Base-by-base conservation (phyloP, 805 yeast species). In the Sugiyamaella marilandica region DNA sequence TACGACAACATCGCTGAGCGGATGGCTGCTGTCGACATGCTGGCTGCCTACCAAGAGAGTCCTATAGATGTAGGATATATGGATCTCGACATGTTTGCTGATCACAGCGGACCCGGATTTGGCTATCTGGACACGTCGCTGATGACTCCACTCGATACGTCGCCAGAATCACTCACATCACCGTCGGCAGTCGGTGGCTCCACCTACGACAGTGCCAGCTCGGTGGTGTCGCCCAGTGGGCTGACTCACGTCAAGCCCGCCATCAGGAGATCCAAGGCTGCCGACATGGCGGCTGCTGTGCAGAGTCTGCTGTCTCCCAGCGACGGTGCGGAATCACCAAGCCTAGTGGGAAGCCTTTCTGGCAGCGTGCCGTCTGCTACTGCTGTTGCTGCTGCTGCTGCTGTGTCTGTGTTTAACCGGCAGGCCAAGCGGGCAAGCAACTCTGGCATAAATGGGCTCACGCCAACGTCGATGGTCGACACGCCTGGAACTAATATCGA, bases 1-100 rank as follows among this genome's bases (percentile, higher is more conserved):
- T 35, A 50, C 24, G 56, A 59, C 45, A 60, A 60, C 45, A 46
- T 59, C 31, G 14, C 48, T 18, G 47, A 53, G 50, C 54, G 63
- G 35, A 52, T 54, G 55, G 47, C 36, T 24, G 36, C 49, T 29
- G 31, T 39, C 31, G 50, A 51, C 46, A 21, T 46, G 11, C 18
- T 37, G 11, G 33, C 14, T 21, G 21, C 21, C 5, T 46, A 41
- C 36, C 37, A 48, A 18, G 51, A 33, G 33, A 43, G 56, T 39
- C 53, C 44, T 43, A 41, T 47, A 10, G 45, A 41, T 43, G 19
- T 44, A 13, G 52, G 49, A n/a, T 48, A 47, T 14, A 48, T 46
- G 48, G 52, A 50, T 31, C 14, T 45, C 16, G 49, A 50, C 14
- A 14, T 39, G 24, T 39, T 39, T 39, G 19, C 24, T 39, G 11